Evolutionary conservation across 2,329 filamentous ascomycete species (phyloP), one percentile per base, ranked within the genome.

Genomic region (Penicillium sp.): DNA sequence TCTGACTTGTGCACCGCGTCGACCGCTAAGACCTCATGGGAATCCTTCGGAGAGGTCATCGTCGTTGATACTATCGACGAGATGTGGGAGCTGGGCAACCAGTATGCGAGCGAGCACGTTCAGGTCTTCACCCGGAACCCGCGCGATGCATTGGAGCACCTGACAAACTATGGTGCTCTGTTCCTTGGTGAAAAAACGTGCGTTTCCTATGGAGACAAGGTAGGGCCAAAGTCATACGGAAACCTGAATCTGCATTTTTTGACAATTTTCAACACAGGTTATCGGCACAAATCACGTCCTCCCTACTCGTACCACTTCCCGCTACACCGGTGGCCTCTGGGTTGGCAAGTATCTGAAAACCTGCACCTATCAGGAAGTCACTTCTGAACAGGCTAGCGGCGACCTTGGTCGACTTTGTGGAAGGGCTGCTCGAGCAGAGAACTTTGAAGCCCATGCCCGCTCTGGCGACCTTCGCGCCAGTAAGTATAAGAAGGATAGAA

Each of bases 201-300:
- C 55, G 79, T 82, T 1, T 77, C 74, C 0, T 81, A 80, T 46
- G 79, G 79, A 12, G 80, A 82, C 55, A 81, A n/a, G n/a, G n/a
- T n/a, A n/a, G n/a, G n/a, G n/a, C n/a, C n/a, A n/a, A n/a, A n/a
- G n/a, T n/a, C n/a, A n/a, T n/a, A n/a, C n/a, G n/a, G n/a, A n/a
- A n/a, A n/a, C n/a, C n/a, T n/a, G n/a, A n/a, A n/a, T n/a, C n/a
- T n/a, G n/a, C n/a, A n/a, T n/a, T n/a, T n/a, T n/a, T n/a, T n/a
- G n/a, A n/a, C n/a, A n/a, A n/a, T n/a, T n/a, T n/a, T n/a, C n/a
- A n/a, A n/a, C n/a, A n/a, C n/a, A 82, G 73, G 76, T 75, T 29
- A 82, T 82, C 52, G 80, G 79, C 1, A 82, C 80, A 3, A 82
- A 82, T 59, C 80, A 82, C 58, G 79, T 82, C 2, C 68, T 83